Base-by-base conservation (phyloP, 139 green algal genomes). In the Axilococcus clingmanii region DNA sequence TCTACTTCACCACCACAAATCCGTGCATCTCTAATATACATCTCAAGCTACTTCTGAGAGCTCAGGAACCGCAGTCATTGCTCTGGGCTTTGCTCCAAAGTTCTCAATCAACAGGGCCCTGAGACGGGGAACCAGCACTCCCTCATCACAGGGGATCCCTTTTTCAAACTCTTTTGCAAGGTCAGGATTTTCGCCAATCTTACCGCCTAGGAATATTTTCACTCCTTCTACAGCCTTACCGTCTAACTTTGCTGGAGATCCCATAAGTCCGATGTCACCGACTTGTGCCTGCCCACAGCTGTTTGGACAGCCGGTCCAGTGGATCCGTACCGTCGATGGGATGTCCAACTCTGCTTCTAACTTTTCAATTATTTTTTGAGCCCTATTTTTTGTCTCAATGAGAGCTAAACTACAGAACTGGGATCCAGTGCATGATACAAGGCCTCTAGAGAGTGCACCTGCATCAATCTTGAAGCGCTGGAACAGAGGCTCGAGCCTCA, bases 261-360 rank as follows among this genome's bases (percentile, higher is more conserved):
- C 89, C 83, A 97, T 95, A 12, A 97, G 65, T 0, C 89, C 89
- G 45, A 97, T 93, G 68, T 96, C 89, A 22, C 70, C 89, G 33
- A 95, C 87, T 59, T 94, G 79, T 15, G 61, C 73, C 73, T 74
- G 65, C 4, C 83, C 92, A 61, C 92, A 99, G 15, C 79, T 86
- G 81, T 98, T 99, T 44, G 92, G 91, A 79, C 92, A 99, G 31
- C 92, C 92, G 11, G 92, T 98, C 77, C 80, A 96, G 76, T 98
- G 91, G 23, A 99, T 94, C 61, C 92, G 77, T 12, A 99, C 77
- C 0, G 72, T 19, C 8, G 61, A 42, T 0, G 81, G 69, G 19
- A 97, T 61, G 36, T 95, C 67, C 41, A 98, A 59, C 61, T 85
- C 56, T 35, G 57, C 57, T 64, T 97, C 91, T 56, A 98, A 77